Conservation (phyloP, 805 yeast genomes). For the Metschnikowia picachoensis region DNA sequence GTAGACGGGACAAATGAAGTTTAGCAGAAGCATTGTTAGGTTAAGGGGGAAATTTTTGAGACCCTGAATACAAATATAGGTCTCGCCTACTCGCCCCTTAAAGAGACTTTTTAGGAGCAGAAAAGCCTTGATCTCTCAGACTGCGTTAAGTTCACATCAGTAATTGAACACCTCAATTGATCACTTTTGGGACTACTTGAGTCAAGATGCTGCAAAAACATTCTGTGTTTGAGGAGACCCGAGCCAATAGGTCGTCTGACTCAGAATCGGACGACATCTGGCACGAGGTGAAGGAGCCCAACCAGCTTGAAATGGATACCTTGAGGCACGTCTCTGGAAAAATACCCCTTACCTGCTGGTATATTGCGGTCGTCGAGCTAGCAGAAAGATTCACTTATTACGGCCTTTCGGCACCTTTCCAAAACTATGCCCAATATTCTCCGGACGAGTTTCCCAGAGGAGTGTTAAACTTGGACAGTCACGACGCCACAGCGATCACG, state of each 20-base stretch:
- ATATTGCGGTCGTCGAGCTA: conserved; percentile 14
- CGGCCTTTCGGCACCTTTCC: conserved; percentile 17
- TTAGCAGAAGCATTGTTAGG: too few relatives aligned
- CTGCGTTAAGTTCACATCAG: neutral
- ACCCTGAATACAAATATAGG: too few relatives aligned
- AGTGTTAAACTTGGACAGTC: conserved; percentile 7
- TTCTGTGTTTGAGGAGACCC: neutral
- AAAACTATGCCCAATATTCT: conserved; percentile 14
- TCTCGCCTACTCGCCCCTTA: too few relatives aligned
- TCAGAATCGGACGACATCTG: conserved; percentile 6
- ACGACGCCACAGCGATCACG: conserved; percentile 13
- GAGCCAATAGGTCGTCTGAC: neutral
- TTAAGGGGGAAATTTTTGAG: too few relatives aligned
- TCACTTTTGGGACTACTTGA: neutral
- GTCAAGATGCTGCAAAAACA: neutral
- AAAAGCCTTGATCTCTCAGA: neutral
- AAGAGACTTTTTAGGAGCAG: too few relatives aligned
- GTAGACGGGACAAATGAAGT: too few relatives aligned
- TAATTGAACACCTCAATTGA: neutral
- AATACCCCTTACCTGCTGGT: conserved; percentile 16
- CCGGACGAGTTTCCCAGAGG: conserved; percentile 14
- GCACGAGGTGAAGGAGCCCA: conserved; percentile 29
- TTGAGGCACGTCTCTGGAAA: conserved; percentile 46
- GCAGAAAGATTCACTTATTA: conserved; percentile 16
- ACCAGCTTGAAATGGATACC: conserved; percentile 49